Base-by-base conservation (phyloP, 129 eudicot genomes). In the Calendula officinalis region DNA sequence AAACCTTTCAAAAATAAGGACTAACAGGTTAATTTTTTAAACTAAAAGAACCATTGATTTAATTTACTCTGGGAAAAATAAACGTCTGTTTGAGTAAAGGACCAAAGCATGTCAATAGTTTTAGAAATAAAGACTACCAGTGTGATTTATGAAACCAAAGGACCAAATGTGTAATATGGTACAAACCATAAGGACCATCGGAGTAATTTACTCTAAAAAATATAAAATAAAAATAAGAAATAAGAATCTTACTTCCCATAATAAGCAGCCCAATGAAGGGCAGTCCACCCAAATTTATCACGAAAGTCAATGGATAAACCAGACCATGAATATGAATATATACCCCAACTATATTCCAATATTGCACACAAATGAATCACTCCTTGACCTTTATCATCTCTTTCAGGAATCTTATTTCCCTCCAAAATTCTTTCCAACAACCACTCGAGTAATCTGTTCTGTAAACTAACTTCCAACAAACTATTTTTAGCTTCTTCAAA, bases 191-290 rank as follows among this genome's bases (percentile, higher is more conserved):
- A 22, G 30, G 30, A 22, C 30, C 1, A 22, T 22, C 2, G 1
- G 30, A 0, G 30, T 22, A 22, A 22, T 22, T 22, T 22, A 22
- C 30, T 22, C 30, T 22, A 22, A 22, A n/a, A n/a, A n/a, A n/a
- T n/a, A n/a, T n/a, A n/a, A n/a, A n/a, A 14, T 40, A 69, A 57
- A 15, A 43, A 47, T 43, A 53, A 53, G 46, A 12, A 14, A 45
- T 8, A 4, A 60, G 30, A 64, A 58, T 7, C 34, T 30, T 85
- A 92, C 99, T 87, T 92, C 75, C 99, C 99, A 75, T 62, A 71
- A 72, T 82, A 82, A 66, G 96, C 96, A 77, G 99, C 99, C 99
- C 99, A 92, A 74, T 92, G 99, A 72, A 92, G 91, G 71, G 99
- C 96, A 1, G 99, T 92, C 99, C 99, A 92, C 65, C 99, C 99